Evolutionary conservation across 1,284 basidiomycete species (phyloP), one percentile per base, ranked within the genome.

Genomic region (Malassezia vespertilionis): DNA sequence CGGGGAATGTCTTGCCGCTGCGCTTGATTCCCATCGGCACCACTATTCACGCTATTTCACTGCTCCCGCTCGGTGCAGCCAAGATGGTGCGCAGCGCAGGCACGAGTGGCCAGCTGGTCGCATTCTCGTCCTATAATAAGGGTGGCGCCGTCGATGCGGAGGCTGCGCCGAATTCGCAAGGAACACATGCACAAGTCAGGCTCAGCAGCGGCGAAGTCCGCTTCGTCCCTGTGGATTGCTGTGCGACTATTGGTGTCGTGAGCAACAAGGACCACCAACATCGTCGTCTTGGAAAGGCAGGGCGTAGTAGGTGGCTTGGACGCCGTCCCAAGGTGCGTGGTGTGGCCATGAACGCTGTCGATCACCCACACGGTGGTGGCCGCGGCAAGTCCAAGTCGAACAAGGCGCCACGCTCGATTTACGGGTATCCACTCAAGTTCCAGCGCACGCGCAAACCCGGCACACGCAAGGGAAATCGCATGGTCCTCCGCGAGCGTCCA

Each of bases 331-430:
- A 80, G 55, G 88, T 95, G 26, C 82, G 91, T 71, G 91, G 91
- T 82, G 82, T 95, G 54, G 91, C 91, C 21, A 96, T 95, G 91
- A 97, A 97, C 74, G 83, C 87, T 78, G 72, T 40, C 82, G 91
- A 96, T 73, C 91, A 97, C 74, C 90, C 91, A 55, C 89, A 89
- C 72, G 91, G 91, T 74, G 91, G 91, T 77, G 90, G 91, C 71
- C 83, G 91, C 75, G 91, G 91, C 68, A 95, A 93, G 75, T 86
- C 83, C 51, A 96, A 96, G 78, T 86, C 86, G 56, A 84, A 91
- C 79, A 67, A 63, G 59, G 51, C 44, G 40, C 67, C 67, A 3
- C 47, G 61, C 20, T 65, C 86, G 20, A 82, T 85, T 46, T 90
- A 84, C 79, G 90, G 90, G 52, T 85, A 86, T 80, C 78, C 85